phyloP scores from a whole-genome alignment of 257 asterid genomes.

The Anisodus tanguticus region DNA sequence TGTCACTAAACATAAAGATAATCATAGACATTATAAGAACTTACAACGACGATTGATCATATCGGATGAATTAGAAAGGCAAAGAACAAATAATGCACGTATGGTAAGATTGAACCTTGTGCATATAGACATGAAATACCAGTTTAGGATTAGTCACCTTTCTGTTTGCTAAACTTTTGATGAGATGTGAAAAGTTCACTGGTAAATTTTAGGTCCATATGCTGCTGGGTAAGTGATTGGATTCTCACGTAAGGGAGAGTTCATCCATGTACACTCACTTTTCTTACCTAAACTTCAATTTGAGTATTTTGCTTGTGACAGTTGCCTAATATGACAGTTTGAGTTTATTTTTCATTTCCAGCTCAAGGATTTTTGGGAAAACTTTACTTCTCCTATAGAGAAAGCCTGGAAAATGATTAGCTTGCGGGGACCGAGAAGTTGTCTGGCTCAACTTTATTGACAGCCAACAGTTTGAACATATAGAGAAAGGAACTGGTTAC shows the following conservation, averaged over 20 bases:
- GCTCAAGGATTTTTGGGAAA: background rate
- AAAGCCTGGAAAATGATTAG: slow-evolving; percentile 8
- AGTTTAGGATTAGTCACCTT: background rate
- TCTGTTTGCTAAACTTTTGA: background rate
- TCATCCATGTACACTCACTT: slow-evolving; percentile 6
- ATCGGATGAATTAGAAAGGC: slow-evolving; percentile 6
- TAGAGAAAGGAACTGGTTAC: background rate
- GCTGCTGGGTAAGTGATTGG: background rate
- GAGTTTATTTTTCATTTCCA: slow-evolving; percentile 8
- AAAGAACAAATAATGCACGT: background rate
- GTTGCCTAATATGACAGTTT: background rate
- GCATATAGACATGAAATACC: background rate
- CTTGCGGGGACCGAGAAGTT: background rate
- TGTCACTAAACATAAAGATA: slow-evolving; percentile 13
- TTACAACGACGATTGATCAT: slow-evolving; percentile 1
- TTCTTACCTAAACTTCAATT: background rate
- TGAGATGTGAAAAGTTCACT: background rate
- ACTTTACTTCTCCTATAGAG: background rate
- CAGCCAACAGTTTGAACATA: slow-evolving; percentile 4
- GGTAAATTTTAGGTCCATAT: background rate
- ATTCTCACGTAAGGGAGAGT: background rate
- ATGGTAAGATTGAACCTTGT: background rate
- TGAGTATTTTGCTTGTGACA: background rate
- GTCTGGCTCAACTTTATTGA: slow-evolving; percentile 18
- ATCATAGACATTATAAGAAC: background rate